A percentile compares a stretch with the other conserved stretches of the same genome.
phyloP scores from a whole-genome alignment of 2,329 filamentous ascomycete species.

The Colletotrichum echinochloae region DNA sequence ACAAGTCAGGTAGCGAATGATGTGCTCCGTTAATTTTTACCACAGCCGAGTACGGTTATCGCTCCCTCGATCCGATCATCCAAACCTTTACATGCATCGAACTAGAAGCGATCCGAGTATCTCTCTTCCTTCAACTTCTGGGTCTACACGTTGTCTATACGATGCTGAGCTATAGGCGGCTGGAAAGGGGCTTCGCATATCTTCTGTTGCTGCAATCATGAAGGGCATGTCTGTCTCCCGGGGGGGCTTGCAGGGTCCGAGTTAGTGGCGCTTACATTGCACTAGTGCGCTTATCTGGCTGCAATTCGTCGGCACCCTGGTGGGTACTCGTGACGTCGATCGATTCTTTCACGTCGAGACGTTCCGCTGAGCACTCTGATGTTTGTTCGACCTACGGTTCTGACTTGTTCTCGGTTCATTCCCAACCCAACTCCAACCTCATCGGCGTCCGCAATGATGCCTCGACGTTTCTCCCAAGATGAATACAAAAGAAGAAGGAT shows the following conservation, averaged over 20 bases:
- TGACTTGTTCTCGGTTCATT: background rate
- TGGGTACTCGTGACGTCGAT: conserved; percentile 39
- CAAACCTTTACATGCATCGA: background rate
- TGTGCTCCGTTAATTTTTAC: background rate
- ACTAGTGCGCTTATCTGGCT: conserved; percentile 22
- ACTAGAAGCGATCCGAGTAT: background rate
- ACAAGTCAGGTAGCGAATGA: background rate
- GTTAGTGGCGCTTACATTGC: conserved; percentile 33
- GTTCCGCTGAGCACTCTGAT: background rate
- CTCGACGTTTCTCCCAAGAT: background rate
- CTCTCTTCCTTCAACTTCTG: conserved; percentile 5
- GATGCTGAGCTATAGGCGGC: background rate
- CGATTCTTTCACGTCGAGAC: conserved; percentile 31
- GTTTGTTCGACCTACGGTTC: background rate
- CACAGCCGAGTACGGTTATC: background rate
- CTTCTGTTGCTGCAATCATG: conserved; percentile 20
- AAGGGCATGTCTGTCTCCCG: conserved; percentile 21
- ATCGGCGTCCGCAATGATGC: no score
- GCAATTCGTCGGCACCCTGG: conserved; percentile 16
- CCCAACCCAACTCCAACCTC: background rate
- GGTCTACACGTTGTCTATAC: conserved; percentile 22
- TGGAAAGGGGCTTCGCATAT: conserved; percentile 19
- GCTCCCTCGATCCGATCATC: background rate
- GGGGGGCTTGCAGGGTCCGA: conserved; percentile 35
- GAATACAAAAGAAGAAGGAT: no score